phyloP scores from a whole-genome alignment of 495 filamentous ascomycete genomes.

The Penicillium pancosmium region DNA sequence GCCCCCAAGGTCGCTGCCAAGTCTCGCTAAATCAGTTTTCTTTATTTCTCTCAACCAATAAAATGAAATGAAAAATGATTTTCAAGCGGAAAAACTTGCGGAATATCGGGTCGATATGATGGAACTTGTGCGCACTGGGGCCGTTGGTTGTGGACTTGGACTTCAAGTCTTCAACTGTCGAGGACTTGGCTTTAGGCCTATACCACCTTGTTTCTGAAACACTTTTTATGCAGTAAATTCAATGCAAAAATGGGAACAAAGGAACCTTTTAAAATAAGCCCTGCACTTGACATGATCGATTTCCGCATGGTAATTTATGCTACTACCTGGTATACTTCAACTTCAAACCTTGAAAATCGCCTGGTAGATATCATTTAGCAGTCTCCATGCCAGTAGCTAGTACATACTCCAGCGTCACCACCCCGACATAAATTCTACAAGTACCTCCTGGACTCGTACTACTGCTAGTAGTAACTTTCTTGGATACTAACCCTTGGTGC shows the following conservation, averaged over 20 bases:
- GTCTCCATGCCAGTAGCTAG: no score
- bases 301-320: no score
- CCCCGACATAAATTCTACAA: no score
- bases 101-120: conserved; percentile 32
- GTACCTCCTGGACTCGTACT: no score
- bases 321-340: no score
- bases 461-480: no score
- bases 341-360: no score
- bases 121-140: conserved; percentile 28
- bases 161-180: conserved; percentile 23
- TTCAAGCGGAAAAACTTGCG: conserved; percentile 29
- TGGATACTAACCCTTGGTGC: no score
- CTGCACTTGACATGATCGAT: no score
- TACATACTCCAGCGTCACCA: no score
- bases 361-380: no score
- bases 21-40: conserved; percentile 74
- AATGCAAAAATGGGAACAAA: conserved; percentile 34
- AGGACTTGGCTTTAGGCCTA: conserved; percentile 29
- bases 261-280: conserved; percentile 20
- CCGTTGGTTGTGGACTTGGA: conserved; percentile 10
- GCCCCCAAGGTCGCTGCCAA: conserved; percentile 83
- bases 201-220: conserved; percentile 35
- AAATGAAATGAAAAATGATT: neutral
- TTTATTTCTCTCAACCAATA: neutral
- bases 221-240: conserved; percentile 33